Base-by-base conservation (phyloP, 2,329 filamentous ascomycete genomes). In the Botrytis fabae region DNA sequence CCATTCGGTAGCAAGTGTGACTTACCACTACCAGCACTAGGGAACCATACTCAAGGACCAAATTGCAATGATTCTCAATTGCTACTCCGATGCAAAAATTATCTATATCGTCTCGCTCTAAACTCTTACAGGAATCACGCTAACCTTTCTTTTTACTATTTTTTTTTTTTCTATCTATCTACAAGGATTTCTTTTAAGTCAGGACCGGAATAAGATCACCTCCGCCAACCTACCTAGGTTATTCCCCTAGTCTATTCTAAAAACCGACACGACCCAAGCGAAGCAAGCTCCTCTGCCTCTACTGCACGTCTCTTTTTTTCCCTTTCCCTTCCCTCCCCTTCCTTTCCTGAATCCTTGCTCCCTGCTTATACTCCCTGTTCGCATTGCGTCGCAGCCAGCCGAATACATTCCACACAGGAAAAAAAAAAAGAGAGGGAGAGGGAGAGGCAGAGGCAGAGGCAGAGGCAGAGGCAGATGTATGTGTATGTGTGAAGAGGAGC, bases 121-220 rank as follows among this genome's bases (percentile, higher is more conserved):
- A 66, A 40, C 64, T 8, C 28, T 40, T 54, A 40, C 20, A 28
- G 64, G 32, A 66, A 35, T 22, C 51, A 54, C 54, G 10, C 32
- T n/a, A 66, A 28, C 25, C 22, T 66, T 51, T 38, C 8, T 51
- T 14, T 51, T n/a, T 51, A 12, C 4, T 6, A 6, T 20, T 66
- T 22, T n/a, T 54, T n/a, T 20, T 60, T 25, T 20, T 60, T 16
- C 20, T 38, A 9, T 20, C 16, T 20, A 20, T n/a, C 25, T 32
- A 61, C 68, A 46, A 70, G 68, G 68, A 61, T 61, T n/a, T 20
- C 9, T 25, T 7, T n/a, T 5, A 70, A 70, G 22, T 48, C 32
- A 70, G 54, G 68, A 70, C 54, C 68, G 22, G 68, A 70, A 70
- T 61, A 70, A 70, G 54, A 70, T 46, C 57, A 48, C 51, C 68